Evolutionary conservation across 306 rosid species (phyloP), one percentile per base, ranked within the genome.

Genomic region (Quercus wislizeni): DNA sequence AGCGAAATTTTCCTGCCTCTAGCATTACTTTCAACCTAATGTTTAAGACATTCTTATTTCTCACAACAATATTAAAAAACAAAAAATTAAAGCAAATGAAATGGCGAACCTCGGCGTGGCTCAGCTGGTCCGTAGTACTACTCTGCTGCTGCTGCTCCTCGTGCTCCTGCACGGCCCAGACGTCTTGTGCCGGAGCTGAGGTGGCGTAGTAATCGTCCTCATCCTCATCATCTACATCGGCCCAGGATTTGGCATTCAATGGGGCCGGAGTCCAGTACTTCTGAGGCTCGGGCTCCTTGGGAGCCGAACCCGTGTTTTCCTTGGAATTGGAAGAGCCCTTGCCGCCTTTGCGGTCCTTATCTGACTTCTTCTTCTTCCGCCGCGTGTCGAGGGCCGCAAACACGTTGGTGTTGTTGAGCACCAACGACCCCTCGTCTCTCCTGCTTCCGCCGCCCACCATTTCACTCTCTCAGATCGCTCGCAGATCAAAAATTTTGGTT

Each of bases 391-490:
- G 89, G 71, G 98, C 98, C 3, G 94, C 97, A 79, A 94, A 94
- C 46, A 94, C 98, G 65, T 94, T 94, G 10, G 91, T 78, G 88
- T 87, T 94, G 80, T 86, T 92, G 71, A 92, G 86, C 77, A 87
- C 85, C 90, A 90, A 72, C 78, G 97, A 94, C 20, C 97, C 96
- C 41, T 94, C 94, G 23, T 92, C 97, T 78, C 97, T 91, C 88
- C 92, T 83, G 88, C 89, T 88, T 84, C 98, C 94, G 51, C 98
- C 97, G 17, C 97, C 98, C 7, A 87, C 90, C 98, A 94, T 91
- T 75, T 81, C 85, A 61, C 51, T 73, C 21, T 78, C 76, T 63
- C 82, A 84, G 88, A 87, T 87, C 87, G 82, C 68, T 71, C 58
- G 18, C 52, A 49, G 54, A 49, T 49, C 54, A 49, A 49, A 49